phyloP scores from a whole-genome alignment of 2,329 filamentous ascomycete species.

The Coniosporium uncinatum region DNA sequence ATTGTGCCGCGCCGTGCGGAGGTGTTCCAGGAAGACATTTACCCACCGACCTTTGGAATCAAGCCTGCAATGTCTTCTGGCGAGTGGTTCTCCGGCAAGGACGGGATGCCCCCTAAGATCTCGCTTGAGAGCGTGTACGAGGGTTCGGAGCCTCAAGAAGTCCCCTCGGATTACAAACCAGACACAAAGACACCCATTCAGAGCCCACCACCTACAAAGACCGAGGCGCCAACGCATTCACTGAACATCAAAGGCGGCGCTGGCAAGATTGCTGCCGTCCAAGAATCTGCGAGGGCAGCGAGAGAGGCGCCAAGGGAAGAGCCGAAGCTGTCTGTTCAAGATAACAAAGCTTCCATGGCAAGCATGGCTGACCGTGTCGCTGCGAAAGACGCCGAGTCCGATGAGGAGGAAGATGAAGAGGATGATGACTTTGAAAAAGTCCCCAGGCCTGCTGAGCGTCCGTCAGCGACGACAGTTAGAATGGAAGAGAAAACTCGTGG shows the following conservation, averaged over 20 bases:
- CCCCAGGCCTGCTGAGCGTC: conserved; percentile 65
- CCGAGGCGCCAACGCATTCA: conserved; percentile 39
- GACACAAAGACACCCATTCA: conserved; percentile 24
- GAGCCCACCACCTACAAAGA: conserved; percentile 42
- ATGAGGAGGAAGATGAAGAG: conserved; percentile 43
- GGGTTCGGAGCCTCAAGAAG: conserved; percentile 72
- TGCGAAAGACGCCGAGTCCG: conserved; percentile 51
- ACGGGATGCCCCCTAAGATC: conserved; percentile 82
- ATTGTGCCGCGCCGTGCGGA: conserved; percentile 92
- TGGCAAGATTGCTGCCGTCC: not conserved
- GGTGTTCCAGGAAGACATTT: conserved; percentile 96
- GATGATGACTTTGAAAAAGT: conserved; percentile 86
- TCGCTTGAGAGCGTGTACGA: conserved; percentile 92
- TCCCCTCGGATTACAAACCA: conserved; percentile 64
- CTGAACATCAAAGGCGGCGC: not conserved
- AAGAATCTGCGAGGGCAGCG: not conserved
- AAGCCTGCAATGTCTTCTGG: conserved; percentile 75
- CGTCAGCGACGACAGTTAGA: conserved; percentile 20
- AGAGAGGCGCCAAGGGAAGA: conserved; percentile 36
- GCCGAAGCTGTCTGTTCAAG: conserved; percentile 66
- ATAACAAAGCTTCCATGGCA: conserved; percentile 84
- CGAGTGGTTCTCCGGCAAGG: conserved; percentile 88
- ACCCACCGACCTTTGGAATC: conserved; percentile 74
- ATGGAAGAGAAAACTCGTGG: conserved; percentile 31
- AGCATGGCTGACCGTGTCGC: conserved; percentile 83